Percentiles rank a stretch among this genome's conserved stretches.
Conservation (phyloP, 1,284 basidiomycete genomes). For the Ustilago loliicola region DNA sequence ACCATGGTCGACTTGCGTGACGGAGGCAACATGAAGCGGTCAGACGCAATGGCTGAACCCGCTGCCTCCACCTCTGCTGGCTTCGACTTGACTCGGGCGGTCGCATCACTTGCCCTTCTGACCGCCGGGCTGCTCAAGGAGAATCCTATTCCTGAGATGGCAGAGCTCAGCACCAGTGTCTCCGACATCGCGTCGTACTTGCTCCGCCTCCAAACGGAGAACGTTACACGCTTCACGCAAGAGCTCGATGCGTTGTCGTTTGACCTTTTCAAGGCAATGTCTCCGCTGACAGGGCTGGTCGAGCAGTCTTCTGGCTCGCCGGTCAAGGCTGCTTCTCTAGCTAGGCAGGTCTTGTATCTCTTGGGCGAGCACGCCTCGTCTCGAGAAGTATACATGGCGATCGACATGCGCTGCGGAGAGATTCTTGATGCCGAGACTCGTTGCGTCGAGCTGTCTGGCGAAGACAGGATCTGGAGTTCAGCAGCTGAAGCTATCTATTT, state of each 20-base stretch:
- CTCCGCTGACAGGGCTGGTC: conserved; percentile 49
- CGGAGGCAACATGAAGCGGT: not conserved
- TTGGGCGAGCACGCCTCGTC: conserved; percentile 50
- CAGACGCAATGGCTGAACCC: not conserved
- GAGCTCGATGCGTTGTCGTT: conserved; percentile 53
- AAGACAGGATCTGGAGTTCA: conserved; percentile 18
- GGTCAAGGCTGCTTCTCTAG: conserved; percentile 18
- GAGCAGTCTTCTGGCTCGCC: conserved; percentile 17
- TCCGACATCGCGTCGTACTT: conserved; percentile 30
- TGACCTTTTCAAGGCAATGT: conserved; percentile 54
- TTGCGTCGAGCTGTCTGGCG: conserved; percentile 9
- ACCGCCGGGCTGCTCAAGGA: conserved; percentile 23
- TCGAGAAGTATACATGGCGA: conserved; percentile 61
- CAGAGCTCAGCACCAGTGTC: conserved; percentile 19
- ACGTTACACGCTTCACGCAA: conserved; percentile 30
- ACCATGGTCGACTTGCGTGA: conserved; percentile 38
- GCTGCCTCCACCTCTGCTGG: not conserved
- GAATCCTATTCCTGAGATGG: not conserved
- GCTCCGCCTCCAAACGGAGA: conserved; percentile 20
- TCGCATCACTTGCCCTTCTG: conserved; percentile 11
- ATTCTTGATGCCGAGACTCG: conserved; percentile 24
- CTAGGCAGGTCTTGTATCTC: conserved; percentile 38
- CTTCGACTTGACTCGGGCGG: conserved; percentile 21
- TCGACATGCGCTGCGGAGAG: conserved; percentile 55
- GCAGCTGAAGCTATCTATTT: conserved; percentile 36